Percentiles rank a stretch among this genome's conserved stretches.
Conservation (phyloP, 2,329 filamentous ascomycete species). For the Colletotrichum camelliae region DNA sequence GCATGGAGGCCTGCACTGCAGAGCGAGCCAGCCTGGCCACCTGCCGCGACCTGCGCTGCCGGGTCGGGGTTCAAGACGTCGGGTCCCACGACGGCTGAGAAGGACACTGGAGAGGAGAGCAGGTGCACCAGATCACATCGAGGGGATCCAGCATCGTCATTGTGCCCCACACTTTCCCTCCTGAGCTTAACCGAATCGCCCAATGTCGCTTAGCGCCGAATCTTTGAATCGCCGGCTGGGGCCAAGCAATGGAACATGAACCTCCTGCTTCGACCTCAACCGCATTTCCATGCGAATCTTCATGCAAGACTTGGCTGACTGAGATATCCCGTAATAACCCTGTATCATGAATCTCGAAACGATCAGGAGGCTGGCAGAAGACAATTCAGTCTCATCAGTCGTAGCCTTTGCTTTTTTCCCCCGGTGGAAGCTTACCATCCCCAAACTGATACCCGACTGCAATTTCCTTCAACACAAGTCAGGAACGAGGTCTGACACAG, state of each 20-base stretch:
- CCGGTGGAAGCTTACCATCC: neutral
- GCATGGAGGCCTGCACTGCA: neutral
- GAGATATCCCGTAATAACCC: neutral
- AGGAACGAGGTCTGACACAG: neutral
- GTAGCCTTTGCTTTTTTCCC: neutral
- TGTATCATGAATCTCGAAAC: neutral
- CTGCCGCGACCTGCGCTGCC: neutral
- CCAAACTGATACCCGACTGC: neutral
- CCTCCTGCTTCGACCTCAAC: neutral
- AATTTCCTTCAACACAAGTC: neutral
- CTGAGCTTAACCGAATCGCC: neutral
- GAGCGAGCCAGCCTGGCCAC: neutral
- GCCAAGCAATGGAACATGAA: neutral
- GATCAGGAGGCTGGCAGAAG: no score
- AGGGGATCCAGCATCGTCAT: neutral
- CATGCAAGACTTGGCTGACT: neutral
- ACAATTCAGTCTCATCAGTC: no score
- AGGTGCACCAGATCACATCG: neutral
- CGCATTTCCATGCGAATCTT: neutral
- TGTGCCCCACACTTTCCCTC: neutral
- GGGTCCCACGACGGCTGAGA: neutral
- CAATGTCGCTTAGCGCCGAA: neutral
- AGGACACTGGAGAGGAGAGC: neutral
- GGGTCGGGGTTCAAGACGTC: neutral
- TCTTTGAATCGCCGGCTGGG: neutral